Evolutionary conservation across 1,284 basidiomycete species (phyloP), one percentile per base, ranked within the genome.

Genomic region (Vanrija humicola): DNA sequence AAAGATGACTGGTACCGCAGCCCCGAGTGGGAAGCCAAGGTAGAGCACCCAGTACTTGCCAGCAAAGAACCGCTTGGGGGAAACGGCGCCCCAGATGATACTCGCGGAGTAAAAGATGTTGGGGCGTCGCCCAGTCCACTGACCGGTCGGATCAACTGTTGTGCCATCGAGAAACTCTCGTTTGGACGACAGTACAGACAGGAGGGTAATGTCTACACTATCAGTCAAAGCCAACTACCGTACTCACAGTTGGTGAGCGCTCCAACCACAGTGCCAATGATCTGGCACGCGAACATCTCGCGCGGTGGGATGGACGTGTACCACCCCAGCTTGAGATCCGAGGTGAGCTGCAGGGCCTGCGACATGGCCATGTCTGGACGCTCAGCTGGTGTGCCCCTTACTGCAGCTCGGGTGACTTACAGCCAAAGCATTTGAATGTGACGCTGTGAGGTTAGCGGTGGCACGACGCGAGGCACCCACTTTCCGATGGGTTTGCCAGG

Each of bases 401-500:
- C 16, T 50, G 16, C 9, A 25, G 19, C n/a, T 4, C 28, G 26
- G 16, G 29, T 16, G 9, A 54, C 70, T 63, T 44, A 73, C 73
- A 75, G 5, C 73, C 73, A 45, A 69, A 74, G 55, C 74, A 76
- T 53, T 77, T 77, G 68, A 77, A 77, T 0, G 70, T 74, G n/a
- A 76, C 72, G 52, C 72, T 76, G 56, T 4, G 18, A n/a, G 47
- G 52, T 62, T 53, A 55, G 58, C 23, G 43, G 15, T 14, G 16
- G n/a, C 43, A 29, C 43, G 16, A 15, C 29, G 7, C 23, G 40
- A n/a, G 5, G 1, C 12, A 68, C 74, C 62, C 51, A 76, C 74
- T 75, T 81, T 62, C 75, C 79, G 46, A 81, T 79, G 1, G 80
- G 79, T 52, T 77, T 77, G 5, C 80, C 80, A 1, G 80, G 80